Evolutionary conservation across 352 stramenopile genomes (phyloP).

Genomic region (Globisporangium uncinulatum): DNA sequence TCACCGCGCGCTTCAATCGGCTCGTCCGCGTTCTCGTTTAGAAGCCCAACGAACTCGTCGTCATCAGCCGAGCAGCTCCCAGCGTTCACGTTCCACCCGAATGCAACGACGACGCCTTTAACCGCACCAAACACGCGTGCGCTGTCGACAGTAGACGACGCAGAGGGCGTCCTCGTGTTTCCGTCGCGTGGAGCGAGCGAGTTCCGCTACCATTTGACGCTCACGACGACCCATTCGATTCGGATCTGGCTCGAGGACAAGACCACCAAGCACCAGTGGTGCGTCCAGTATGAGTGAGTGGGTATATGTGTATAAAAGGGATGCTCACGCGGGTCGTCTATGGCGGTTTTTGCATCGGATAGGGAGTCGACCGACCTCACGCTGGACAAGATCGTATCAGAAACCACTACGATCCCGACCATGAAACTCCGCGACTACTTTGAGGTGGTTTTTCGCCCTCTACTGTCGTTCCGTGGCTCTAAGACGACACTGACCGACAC

Average conservation of each 20-base stretch:
- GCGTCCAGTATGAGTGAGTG: too few relatives aligned
- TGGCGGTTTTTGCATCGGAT: not conserved
- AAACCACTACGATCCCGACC: conserved; percentile 1
- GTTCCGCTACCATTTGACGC: conserved; percentile 6
- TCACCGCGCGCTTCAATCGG: not conserved
- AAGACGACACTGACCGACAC: too few relatives aligned
- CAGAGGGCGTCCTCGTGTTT: conserved; percentile 10
- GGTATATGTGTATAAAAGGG: too few relatives aligned
- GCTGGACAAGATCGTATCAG: conserved; percentile 3
- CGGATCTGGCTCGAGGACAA: conserved; percentile 5
- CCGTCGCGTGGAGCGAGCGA: not conserved
- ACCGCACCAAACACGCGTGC: not conserved
- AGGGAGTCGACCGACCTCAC: conserved; percentile 9
- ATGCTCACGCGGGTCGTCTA: not conserved
- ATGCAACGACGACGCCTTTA: not conserved
- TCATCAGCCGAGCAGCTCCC: too few relatives aligned
- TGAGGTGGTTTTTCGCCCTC: not conserved
- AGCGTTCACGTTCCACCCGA: too few relatives aligned
- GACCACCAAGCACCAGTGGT: conserved; percentile 7
- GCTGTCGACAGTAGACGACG: not conserved
- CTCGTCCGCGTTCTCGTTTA: not conserved
- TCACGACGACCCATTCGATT: not conserved
- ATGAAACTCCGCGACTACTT: conserved; percentile 11
- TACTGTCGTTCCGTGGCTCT: too few relatives aligned
- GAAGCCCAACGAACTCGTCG: not conserved